phyloP scores from a whole-genome alignment of 139 green algal species.

The Spirogloea muscicola region DNA sequence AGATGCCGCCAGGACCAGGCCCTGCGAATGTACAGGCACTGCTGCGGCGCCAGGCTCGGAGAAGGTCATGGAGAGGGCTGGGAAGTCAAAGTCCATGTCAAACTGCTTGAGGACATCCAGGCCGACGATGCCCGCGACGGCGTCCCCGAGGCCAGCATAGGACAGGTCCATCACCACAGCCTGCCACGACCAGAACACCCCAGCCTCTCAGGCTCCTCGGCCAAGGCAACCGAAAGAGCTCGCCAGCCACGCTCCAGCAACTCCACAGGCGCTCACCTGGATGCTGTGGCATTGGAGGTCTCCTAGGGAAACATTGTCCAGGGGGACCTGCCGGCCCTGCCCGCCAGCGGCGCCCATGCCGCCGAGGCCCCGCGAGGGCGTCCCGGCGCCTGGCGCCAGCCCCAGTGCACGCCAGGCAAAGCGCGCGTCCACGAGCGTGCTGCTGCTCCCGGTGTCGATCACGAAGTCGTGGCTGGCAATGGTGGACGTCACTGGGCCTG shows the following conservation, averaged over 20 bases:
- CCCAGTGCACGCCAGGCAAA: neutral
- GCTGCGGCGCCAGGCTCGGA: too few species aligned
- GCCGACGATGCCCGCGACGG: slow-evolving; percentile 1
- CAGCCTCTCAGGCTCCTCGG: too few species aligned
- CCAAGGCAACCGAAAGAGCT: too few species aligned
- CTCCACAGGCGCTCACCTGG: too few species aligned
- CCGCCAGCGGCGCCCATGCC: neutral
- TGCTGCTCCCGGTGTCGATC: slow-evolving; percentile 11
- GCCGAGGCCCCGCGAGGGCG: neutral
- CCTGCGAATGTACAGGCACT: too few species aligned
- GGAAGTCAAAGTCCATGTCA: slow-evolving; percentile 25
- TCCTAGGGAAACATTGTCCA: neutral
- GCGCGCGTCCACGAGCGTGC: neutral
- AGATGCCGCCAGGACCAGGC: too few species aligned
- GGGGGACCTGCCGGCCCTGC: neutral
- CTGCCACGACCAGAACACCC: slow-evolving; percentile 3
- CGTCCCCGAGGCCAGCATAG: neutral
- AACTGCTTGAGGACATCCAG: neutral
- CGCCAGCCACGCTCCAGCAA: too few species aligned
- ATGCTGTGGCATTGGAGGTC: too few species aligned
- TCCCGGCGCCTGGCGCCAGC: neutral
- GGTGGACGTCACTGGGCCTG: too few species aligned
- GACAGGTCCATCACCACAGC: slow-evolving; percentile 8
- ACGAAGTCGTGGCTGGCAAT: neutral
- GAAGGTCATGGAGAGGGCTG: too few species aligned